Evolutionary conservation across 352 stramenopile genomes (phyloP).

Genomic region (Globisporangium spinosum): DNA sequence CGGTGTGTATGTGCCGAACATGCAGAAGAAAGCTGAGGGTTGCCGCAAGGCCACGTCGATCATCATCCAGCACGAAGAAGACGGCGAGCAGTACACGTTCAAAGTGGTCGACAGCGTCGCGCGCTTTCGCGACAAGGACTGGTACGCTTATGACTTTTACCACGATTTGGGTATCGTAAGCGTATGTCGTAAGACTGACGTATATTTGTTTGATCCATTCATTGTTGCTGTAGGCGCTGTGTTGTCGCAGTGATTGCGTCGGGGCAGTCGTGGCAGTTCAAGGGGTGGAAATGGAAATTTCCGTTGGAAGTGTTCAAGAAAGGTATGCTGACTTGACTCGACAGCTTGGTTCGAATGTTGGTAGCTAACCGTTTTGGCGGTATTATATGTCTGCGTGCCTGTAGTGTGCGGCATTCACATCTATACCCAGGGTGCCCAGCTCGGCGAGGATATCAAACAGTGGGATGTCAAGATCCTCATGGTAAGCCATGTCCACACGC

Average conservation of each 20-base stretch:
- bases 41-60: slow-evolving; percentile 79
- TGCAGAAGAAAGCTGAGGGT: slow-evolving; percentile 85
- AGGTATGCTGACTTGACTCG: slow-evolving; percentile 30
- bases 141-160: slow-evolving; percentile 34
- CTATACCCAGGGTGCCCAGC: slow-evolving; percentile 77
- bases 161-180: not conserved
- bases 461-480: slow-evolving; percentile 91
- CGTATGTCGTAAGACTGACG: not conserved
- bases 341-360: not conserved
- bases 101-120: slow-evolving; percentile 87
- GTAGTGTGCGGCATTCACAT: slow-evolving; percentile 82
- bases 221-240: slow-evolving; percentile 48
- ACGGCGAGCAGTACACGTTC: slow-evolving; percentile 81
- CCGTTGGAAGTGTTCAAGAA: slow-evolving; percentile 90
- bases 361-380: not conserved
- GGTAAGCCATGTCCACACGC: slow-evolving; percentile 25
- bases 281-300: slow-evolving; percentile 92
- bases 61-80: slow-evolving; percentile 77
- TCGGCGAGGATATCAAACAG: slow-evolving; percentile 83
- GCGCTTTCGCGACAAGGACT: slow-evolving; percentile 86
- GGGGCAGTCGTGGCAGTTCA: slow-evolving; percentile 90
- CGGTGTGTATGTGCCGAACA: slow-evolving; percentile 74
- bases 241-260: slow-evolving; percentile 89
- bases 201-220: not conserved
- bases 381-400: not conserved